Evolutionary conservation across 371 early-diverging fungal genomes (phyloP).

Genomic region (Chytridiales sp.): DNA sequence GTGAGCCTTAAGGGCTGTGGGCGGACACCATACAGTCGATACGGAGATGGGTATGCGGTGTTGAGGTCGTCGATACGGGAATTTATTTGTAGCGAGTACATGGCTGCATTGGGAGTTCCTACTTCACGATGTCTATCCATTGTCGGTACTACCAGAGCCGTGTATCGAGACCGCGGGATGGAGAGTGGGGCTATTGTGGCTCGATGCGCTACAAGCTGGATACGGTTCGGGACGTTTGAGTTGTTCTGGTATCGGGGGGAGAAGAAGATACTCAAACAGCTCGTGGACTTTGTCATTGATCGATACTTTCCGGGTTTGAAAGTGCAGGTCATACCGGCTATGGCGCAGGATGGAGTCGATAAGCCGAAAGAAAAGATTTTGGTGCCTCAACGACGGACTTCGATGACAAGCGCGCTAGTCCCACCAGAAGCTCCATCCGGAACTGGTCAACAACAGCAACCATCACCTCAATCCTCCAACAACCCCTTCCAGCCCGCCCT

Average conservation of each 20-base stretch:
- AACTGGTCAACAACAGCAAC: constrained; percentile 8
- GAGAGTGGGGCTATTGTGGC: constrained; percentile 79
- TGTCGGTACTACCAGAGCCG: constrained; percentile 60
- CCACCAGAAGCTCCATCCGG: neutral
- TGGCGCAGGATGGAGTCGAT: neutral
- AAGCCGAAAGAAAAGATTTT: neutral
- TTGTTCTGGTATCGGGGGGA: constrained; percentile 70
- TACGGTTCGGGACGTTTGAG: constrained; percentile 90
- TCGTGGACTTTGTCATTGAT: constrained; percentile 73
- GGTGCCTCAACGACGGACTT: no score
- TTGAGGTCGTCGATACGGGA: constrained; percentile 67
- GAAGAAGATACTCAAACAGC: constrained; percentile 47
- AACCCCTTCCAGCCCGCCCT: neutral
- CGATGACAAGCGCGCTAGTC: neutral
- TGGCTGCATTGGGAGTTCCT: constrained; percentile 72
- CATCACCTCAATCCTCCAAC: neutral
- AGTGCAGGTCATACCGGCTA: constrained; percentile 12
- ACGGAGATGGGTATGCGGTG: constrained; percentile 86
- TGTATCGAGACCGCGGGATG: constrained; percentile 63
- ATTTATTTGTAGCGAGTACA: constrained; percentile 80
- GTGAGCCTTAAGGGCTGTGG: constrained; percentile 84
- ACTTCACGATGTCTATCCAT: constrained; percentile 77
- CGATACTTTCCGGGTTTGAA: constrained; percentile 36
- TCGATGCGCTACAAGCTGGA: constrained; percentile 77
- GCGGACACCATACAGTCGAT: constrained; percentile 81